A percentile compares a stretch with the other conserved stretches of the same genome.
phyloP scores from a whole-genome alignment of 192 early-diverging fungal genomes.

The Allomyces macrogynus region DNA sequence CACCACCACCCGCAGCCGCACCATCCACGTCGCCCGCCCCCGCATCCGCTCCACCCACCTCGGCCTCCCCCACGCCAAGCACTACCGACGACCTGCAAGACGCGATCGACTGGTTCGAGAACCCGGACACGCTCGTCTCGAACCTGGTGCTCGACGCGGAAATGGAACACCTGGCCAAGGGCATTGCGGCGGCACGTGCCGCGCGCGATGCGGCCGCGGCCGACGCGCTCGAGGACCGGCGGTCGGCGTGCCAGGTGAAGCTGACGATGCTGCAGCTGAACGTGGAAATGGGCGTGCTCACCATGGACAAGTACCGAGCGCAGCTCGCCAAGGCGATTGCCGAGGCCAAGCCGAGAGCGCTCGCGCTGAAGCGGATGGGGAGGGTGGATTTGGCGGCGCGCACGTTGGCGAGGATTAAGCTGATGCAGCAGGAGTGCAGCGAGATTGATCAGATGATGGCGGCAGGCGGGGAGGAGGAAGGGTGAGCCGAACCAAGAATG shows the following conservation, averaged over 20 bases:
- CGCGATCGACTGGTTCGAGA: background rate
- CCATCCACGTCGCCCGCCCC: background rate
- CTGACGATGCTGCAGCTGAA: background rate
- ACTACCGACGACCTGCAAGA: background rate
- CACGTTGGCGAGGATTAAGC: background rate
- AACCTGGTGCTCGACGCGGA: background rate
- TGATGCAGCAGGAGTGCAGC: background rate
- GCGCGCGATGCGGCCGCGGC: too few species aligned
- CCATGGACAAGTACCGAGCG: background rate
- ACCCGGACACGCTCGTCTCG: background rate
- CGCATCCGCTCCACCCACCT: background rate
- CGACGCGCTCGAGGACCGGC: background rate
- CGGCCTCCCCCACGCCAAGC: background rate
- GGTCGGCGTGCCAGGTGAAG: background rate
- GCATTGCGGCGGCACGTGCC: background rate
- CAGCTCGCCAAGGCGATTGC: background rate
- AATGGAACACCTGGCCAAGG: background rate
- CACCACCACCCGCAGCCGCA: background rate
- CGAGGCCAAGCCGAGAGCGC: background rate
- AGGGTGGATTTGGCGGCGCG: too few species aligned
- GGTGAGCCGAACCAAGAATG: too few species aligned
- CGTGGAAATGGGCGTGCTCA: background rate
- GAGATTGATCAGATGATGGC: background rate
- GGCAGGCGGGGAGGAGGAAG: background rate
- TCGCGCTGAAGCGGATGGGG: background rate